A percentile compares a stretch with the other conserved stretches of the same genome.
Evolutionary conservation across 192 early-diverging fungal species (phyloP).

Genomic region (Gaertneriomyces sp.): DNA sequence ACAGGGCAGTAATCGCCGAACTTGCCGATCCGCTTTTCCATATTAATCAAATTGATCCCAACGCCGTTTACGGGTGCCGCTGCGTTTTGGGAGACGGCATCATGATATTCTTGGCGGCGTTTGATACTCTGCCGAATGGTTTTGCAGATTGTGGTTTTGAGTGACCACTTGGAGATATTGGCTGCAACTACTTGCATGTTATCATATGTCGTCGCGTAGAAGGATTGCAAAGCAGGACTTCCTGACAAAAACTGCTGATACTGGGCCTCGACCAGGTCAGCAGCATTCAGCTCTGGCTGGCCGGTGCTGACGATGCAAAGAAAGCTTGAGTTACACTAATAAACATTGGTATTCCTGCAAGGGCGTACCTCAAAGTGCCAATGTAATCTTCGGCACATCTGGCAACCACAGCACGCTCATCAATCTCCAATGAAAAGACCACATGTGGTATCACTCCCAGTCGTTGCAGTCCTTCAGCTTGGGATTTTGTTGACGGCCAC

Average conservation of each 20-base stretch:
- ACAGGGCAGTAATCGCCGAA: slow-evolving; percentile 54
- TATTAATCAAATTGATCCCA: slow-evolving; percentile 26
- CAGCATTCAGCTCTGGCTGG: slow-evolving; percentile 28
- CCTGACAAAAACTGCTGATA: slow-evolving; percentile 21
- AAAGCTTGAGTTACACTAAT: too few species aligned
- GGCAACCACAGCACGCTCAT: slow-evolving; percentile 15
- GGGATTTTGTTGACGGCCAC: slow-evolving; percentile 42
- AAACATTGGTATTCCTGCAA: too few species aligned
- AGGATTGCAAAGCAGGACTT: slow-evolving; percentile 10
- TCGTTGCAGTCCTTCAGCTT: slow-evolving; percentile 44
- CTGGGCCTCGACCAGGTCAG: slow-evolving; percentile 16
- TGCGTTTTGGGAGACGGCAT: slow-evolving; percentile 23
- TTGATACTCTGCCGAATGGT: slow-evolving; percentile 17
- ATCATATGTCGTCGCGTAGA: slow-evolving; percentile 36
- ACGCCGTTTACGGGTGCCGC: slow-evolving; percentile 48
- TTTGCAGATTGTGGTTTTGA: slow-evolving; percentile 19
- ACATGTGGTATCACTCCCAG: slow-evolving; percentile 43
- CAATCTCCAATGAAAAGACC: slow-evolving; percentile 39
- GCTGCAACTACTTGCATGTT: slow-evolving; percentile 41
- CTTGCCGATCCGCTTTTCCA: slow-evolving; percentile 33
- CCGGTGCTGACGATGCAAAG: neutral
- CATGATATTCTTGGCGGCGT: slow-evolving; percentile 40
- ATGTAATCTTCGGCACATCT: slow-evolving; percentile 12
- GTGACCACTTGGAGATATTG: slow-evolving; percentile 38
- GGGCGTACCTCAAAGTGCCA: neutral